phyloP scores from a whole-genome alignment of 2,329 filamentous ascomycete genomes.

The Bipolaris cookei region DNA sequence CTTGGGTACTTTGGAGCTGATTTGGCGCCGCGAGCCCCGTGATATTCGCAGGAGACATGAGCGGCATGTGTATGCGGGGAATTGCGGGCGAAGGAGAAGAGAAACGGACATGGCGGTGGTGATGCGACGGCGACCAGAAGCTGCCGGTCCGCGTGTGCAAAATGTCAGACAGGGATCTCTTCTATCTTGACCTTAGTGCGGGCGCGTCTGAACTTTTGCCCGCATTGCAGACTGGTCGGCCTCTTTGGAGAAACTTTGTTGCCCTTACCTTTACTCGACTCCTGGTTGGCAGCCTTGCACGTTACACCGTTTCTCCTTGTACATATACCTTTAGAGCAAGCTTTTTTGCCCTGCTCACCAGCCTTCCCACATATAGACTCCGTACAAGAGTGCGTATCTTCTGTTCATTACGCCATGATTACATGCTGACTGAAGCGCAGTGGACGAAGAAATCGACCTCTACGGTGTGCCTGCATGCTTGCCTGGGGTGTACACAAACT shows the following conservation, averaged over 20 bases:
- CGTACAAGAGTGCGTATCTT: slow-evolving; percentile 5
- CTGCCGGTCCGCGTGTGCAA: slow-evolving; percentile 10
- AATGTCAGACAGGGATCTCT: slow-evolving; percentile 15
- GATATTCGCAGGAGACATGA: slow-evolving; percentile 37
- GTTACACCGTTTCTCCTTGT: slow-evolving; percentile 12
- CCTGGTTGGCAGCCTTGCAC: not conserved
- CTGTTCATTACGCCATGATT: not conserved
- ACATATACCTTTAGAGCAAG: slow-evolving; percentile 2
- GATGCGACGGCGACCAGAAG: slow-evolving; percentile 2
- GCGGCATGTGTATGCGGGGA: slow-evolving; percentile 35
- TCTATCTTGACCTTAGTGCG: slow-evolving; percentile 8
- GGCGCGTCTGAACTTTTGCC: slow-evolving; percentile 14
- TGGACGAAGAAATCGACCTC: slow-evolving; percentile 62
- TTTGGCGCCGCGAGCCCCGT: slow-evolving; percentile 20
- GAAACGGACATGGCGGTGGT: slow-evolving; percentile 32
- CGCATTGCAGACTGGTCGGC: slow-evolving; percentile 9
- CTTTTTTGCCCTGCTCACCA: not conserved
- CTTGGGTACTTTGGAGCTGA: slow-evolving; percentile 23
- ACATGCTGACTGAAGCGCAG: slow-evolving; percentile 26
- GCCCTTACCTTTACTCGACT: slow-evolving; percentile 6
- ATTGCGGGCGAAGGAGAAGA: slow-evolving; percentile 29
- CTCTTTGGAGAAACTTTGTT: slow-evolving; percentile 16
- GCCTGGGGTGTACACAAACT: slow-evolving; percentile 23
- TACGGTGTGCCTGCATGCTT: slow-evolving; percentile 54
- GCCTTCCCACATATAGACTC: not conserved